Evolutionary conservation across 1,284 basidiomycete species (phyloP), one percentile per base, ranked within the genome.

Genomic region (Singerocomus inundabilis): DNA sequence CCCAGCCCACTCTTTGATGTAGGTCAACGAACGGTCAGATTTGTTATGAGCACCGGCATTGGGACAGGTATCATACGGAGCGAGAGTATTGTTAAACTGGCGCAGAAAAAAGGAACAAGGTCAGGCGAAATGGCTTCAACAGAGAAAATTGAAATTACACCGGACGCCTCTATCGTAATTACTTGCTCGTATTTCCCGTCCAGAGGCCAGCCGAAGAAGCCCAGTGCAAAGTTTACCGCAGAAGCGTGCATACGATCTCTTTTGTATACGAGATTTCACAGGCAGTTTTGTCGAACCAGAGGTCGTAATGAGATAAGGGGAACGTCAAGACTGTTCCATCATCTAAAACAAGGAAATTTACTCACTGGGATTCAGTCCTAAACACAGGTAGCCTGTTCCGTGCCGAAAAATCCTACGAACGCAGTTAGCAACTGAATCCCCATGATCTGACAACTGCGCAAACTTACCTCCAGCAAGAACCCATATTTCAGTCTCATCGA

Each of bases 191-290:
- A 93, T 65, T 92, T 83, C 15, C 80, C 79, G 12, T 89, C 80
- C 33, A 84, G 73, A 11, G 92, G 90, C 56, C 86, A 85, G 1
- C 91, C 91, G 62, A 93, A 94, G 76, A 94, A 92, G 0, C 91
- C 91, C 36, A 91, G 74, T 3, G 89, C 91, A 61, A 93, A 93
- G 67, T 93, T 93, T 54, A 87, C 67, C 0, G 89, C 88, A 6
- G 90, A 92, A 28, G 85, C 75, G 25, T 89, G 77, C 89, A 93
- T 93, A 26, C 90, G 85, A 66, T 92, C 82, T 62, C 85, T 67
- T 82, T 57, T 12, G 9, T 0, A 15, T 11, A 41, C 24, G 15
- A 36, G 11, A 7, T 34, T 26, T 13, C 24, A n/a, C 32, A n/a
- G 29, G 6, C 16, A 13, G 26, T 31, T 13, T 25, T 8, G 12